phyloP scores from a whole-genome alignment of 371 early-diverging fungal genomes.

The Mortierella sp. region DNA sequence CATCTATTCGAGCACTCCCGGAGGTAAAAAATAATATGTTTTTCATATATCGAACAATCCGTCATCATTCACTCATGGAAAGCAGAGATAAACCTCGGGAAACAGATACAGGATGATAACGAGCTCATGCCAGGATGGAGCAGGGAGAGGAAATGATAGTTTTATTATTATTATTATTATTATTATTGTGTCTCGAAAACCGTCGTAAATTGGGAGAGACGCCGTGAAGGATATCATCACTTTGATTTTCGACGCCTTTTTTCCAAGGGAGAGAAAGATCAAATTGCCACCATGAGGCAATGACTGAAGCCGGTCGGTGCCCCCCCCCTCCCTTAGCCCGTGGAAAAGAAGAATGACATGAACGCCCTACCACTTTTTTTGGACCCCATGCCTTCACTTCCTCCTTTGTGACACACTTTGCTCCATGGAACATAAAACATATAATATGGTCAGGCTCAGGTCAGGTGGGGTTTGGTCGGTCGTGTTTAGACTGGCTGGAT shows the following conservation, averaged over 20 bases:
- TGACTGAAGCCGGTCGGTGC: no score
- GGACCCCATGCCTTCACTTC: neutral
- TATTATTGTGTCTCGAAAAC: neutral
- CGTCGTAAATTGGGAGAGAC: neutral
- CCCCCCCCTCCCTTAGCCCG: neutral
- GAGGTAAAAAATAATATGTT: constrained; percentile 59
- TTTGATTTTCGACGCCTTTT: no score
- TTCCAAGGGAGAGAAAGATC: neutral
- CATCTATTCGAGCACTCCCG: constrained; percentile 73
- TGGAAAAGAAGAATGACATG: neutral
- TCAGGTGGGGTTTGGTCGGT: constrained; percentile 6
- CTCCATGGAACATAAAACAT: neutral
- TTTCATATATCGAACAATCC: neutral
- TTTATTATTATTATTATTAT: neutral
- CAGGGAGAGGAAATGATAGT: neutral
- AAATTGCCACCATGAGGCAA: neutral
- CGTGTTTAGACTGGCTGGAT: neutral
- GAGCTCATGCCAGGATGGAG: neutral
- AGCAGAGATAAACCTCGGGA: neutral
- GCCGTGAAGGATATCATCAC: no score
- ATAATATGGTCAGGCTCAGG: constrained; percentile 2
- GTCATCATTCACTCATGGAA: neutral
- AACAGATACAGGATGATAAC: neutral
- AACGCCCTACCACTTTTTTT: neutral
- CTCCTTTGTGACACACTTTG: neutral